phyloP scores from a whole-genome alignment of 352 stramenopile species.

The Pythium scleroteichum region DNA sequence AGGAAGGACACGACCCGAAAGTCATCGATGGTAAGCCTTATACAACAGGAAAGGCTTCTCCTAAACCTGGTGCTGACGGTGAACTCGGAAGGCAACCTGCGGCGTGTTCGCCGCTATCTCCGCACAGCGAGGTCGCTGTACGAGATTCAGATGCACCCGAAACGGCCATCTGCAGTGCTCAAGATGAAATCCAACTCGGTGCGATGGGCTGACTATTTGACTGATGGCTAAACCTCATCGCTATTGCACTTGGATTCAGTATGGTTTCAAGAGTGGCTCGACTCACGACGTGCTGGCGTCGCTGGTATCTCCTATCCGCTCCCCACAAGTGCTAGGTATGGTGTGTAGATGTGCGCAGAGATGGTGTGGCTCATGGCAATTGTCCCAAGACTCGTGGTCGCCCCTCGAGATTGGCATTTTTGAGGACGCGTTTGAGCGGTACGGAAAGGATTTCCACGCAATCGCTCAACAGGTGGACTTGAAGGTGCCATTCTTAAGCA shows the following conservation, averaged over 20 bases:
- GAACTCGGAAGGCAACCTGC: conserved; percentile 50
- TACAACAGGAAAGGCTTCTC: not conserved
- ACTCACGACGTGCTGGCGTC: conserved; percentile 71
- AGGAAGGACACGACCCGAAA: conserved; percentile 24
- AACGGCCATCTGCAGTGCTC: conserved; percentile 65
- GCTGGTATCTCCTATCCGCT: conserved; percentile 65
- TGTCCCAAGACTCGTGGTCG: conserved; percentile 68
- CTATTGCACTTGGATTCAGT: conserved; percentile 46
- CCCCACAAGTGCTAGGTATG: conserved; percentile 67
- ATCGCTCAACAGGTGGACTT: conserved; percentile 62
- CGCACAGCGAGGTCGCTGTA: conserved; percentile 63
- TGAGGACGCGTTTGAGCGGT: conserved; percentile 72
- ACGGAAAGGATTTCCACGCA: conserved; percentile 76
- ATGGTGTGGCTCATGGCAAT: not conserved
- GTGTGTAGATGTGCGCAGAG: not conserved
- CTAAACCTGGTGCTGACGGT: not conserved
- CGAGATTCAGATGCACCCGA: conserved; percentile 75
- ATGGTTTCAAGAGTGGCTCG: conserved; percentile 60
- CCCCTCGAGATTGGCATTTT: conserved; percentile 75
- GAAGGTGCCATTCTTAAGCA: not conserved
- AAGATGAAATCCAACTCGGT: conserved; percentile 68
- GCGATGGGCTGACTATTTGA: not conserved
- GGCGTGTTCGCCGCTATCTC: conserved; percentile 57
- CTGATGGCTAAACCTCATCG: no score
- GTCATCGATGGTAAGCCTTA: conserved; percentile 22